These are phyloP conservation scores for Boletus hoseneyae DNA, from an alignment of 1,284 basidiomycete species.

Conservation along the genomic window DNA sequence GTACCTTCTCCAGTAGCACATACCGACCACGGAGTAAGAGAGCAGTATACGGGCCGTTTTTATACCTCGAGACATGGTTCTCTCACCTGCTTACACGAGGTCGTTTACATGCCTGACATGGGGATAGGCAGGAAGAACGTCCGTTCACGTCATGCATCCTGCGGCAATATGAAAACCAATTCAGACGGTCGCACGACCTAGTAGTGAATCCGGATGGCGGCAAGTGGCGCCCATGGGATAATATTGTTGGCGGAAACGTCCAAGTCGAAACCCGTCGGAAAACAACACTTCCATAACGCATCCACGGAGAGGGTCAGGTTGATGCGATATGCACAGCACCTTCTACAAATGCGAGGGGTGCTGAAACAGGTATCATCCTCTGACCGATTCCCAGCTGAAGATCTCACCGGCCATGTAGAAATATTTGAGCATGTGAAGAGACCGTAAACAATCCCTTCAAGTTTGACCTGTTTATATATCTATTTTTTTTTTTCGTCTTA, in stretches of 20 bases:
- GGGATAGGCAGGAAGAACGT: conserved; percentile 25
- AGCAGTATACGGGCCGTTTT: conserved; percentile 22
- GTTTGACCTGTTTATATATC: conserved; percentile 3
- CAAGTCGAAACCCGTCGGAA: conserved; percentile 33
- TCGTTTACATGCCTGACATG: conserved; percentile 23
- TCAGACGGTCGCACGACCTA: conserved; percentile 30
- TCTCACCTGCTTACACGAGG: conserved; percentile 33
- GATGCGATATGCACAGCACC: conserved; percentile 7
- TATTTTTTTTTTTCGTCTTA: conserved; percentile 4
- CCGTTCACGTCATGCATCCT: conserved; percentile 32
- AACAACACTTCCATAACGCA: conserved; percentile 29
- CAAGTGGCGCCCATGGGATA: conserved; percentile 9
- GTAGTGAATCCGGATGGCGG: conserved; percentile 24
- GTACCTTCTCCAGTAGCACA: conserved; percentile 47
- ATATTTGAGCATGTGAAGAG: conserved; percentile 27
- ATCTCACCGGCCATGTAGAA: conserved; percentile 24
- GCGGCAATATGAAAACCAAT: conserved; percentile 28
- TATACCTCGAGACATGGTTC: conserved; percentile 27
- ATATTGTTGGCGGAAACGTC: conserved; percentile 26
- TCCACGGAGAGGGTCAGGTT: conserved; percentile 27
- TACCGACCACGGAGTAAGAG: conserved; percentile 23
- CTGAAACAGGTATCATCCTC: conserved; percentile 35
- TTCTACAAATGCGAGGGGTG: conserved; percentile 15
- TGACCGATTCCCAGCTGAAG: conserved; percentile 27
- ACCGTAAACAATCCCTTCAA: conserved; percentile 11